Percentiles rank a stretch among this genome's conserved stretches.
These are phyloP conservation scores for Sicyos edulis DNA, from an alignment of 306 rosid genomes.

Conservation along the genomic window DNA sequence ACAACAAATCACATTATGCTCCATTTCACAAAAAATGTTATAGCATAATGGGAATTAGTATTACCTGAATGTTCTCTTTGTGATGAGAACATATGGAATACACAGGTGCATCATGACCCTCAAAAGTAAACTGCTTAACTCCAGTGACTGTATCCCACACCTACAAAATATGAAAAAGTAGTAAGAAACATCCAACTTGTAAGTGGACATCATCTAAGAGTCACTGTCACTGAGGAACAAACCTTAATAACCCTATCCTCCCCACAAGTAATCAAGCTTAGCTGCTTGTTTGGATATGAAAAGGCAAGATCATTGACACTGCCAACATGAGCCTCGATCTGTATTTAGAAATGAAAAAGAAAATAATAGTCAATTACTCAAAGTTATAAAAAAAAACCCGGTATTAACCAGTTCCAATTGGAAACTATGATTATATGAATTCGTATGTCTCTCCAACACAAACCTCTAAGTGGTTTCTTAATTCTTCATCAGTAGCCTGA, in stretches of 20 bases:
- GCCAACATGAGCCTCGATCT: constrained; percentile 97
- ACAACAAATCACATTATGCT: not conserved
- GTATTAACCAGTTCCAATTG: not conserved
- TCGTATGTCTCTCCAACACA: constrained; percentile 24
- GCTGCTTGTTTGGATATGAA: constrained; percentile 94
- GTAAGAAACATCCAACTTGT: constrained; percentile 17
- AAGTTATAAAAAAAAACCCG: not conserved
- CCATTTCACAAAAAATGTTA: constrained; percentile 7
- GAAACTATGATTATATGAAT: constrained; percentile 16
- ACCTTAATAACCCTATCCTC: constrained; percentile 98
- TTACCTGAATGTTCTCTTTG: constrained; percentile 94
- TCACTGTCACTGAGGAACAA: constrained; percentile 31
- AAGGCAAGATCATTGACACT: constrained; percentile 97
- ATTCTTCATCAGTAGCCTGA: constrained; percentile 80
- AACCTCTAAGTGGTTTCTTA: constrained; percentile 91
- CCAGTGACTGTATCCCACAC: constrained; percentile 97
- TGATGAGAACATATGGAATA: constrained; percentile 96
- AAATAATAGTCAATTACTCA: not conserved
- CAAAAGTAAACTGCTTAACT: constrained; percentile 61
- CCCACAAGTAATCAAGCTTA: constrained; percentile 86
- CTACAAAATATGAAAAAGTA: constrained; percentile 38
- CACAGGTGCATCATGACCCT: constrained; percentile 94
- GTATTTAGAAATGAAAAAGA: constrained; percentile 17
- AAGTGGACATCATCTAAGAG: constrained; percentile 24
- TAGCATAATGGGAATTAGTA: not conserved